Base-by-base conservation (phyloP, 2,329 filamentous ascomycete genomes). In the Hawksworthiomyces lignivorus region DNA sequence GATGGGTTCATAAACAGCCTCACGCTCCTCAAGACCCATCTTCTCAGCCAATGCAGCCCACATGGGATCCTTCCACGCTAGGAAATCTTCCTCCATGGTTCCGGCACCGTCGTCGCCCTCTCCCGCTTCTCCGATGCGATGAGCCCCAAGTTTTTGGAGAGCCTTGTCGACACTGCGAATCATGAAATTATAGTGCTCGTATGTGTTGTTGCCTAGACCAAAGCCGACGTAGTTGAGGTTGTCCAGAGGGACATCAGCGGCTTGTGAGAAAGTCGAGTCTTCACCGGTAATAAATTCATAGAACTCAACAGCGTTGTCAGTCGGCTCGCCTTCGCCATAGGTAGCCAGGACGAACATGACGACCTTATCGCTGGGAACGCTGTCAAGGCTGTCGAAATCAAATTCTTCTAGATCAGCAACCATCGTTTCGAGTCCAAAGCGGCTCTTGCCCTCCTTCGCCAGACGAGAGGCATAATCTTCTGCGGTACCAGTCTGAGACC, bases 11-110 rank as follows among this genome's bases (percentile, higher is more conserved):
- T 97, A 98, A 46, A 94, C 81, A 48, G 89, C 87, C 61, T 98
- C 94, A 46, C 92, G 88, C 67, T 98, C 92, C 64, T 97, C 85
- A 43, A 98, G 70, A 41, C 78, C 78, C 83, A 98, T 87, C 58
- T 86, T 80, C 51, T 86, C 77, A 19, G 84, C 73, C 40, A 98
- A 72, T 46, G 84, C 85, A 55, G 76, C 71, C 92, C 94, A 98
- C 92, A 98, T 98, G 48, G 89, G 89, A 57, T 98, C 92, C 69
- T 98, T 98, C 92, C 92, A 98, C 51, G 90, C 87, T 56, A 98
- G 69, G 64, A 97, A 98, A 58, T 98, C 94, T 68, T 98, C 94
- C 68, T 98, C 92, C 94, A 98, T 98, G 44, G 92, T 98, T 48
- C 94, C 92, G 51, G 92, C 89, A 50, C 94, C 92, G 61, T 98